Base-by-base conservation (phyloP, 768 basidiomycete species). In the Kwoniella pini region DNA sequence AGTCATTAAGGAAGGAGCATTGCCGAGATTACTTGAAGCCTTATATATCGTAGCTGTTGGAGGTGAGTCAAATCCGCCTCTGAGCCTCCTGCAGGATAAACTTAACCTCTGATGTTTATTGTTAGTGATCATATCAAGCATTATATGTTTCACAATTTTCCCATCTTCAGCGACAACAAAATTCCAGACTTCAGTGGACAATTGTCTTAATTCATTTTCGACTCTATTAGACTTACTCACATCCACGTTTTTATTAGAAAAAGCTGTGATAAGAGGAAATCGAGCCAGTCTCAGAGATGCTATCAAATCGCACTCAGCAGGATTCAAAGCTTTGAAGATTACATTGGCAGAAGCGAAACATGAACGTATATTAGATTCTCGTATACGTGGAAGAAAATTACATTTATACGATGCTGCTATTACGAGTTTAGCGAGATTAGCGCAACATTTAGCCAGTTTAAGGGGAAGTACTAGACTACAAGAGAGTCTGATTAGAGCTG, bases 401-500 rank as follows among this genome's bases (percentile, higher is more conserved):
- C 81, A 81, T 54, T 87, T 89, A 0, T 95, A 94, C 60, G 89
- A 89, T 64, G 90, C 92, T 63, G 89, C 90, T 0, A 88, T 97
- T 11, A 87, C 86, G 60, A 88, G 87, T 69, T 81, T 99, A 69
- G 94, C 89, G 60, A 82, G 92, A 17, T 84, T 99, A 4, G 96
- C 91, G 0, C 95, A 99, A 72, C 94, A 98, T 80, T 79, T 99
- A 38, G 93, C 88, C 57, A 93, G 95, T 24, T 80, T 98, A 60
- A 80, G 95, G 46, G 87, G 89, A 58, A 89, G 92, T 1, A 91
- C 88, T 6, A 83, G 85, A 31, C 77, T 98, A 33, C 93, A 97
- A 73, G 86, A 88, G 62, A 90, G 94, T 49, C 77, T 97, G 27
- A 84, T 88, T 13, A 84, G 84, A 66, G 88, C 88, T 1, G 64